Conservation (phyloP, 208 protist genomes). For the Trichomonas gallinae region DNA sequence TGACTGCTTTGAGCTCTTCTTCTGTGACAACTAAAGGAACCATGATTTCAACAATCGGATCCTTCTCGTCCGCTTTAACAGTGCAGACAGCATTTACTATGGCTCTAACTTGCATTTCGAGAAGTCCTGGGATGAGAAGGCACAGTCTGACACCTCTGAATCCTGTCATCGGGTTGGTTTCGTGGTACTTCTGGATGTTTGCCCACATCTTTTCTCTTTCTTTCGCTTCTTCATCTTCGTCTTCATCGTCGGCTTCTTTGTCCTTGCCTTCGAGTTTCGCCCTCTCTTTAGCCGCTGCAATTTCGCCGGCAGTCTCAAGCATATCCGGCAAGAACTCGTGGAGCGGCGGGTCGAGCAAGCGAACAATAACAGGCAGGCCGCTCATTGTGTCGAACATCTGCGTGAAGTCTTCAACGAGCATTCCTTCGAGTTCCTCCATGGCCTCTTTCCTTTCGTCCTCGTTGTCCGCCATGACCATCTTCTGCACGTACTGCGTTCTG, state of each 20-base stretch:
- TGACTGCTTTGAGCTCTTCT: neutral
- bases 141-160: slow-evolving; percentile 71
- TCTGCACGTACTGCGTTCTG: neutral
- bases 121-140: slow-evolving; percentile 73
- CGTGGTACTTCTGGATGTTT: slow-evolving; percentile 34
- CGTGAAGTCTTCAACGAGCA: neutral
- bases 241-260: slow-evolving; percentile 55
- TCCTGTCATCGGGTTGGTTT: slow-evolving; percentile 82
- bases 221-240: slow-evolving; percentile 50
- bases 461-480: neutral
- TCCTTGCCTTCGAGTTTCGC: slow-evolving; percentile 52
- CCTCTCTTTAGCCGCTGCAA: slow-evolving; percentile 36
- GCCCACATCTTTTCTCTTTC: neutral
- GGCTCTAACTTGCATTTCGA: slow-evolving; percentile 67
- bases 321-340: slow-evolving; percentile 78
- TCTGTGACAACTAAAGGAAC: neutral
- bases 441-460: neutral
- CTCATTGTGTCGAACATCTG: slow-evolving; percentile 66
- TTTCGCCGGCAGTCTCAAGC: slow-evolving; percentile 48
- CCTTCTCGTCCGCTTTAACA: neutral
- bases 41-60: neutral
- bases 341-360: slow-evolving; percentile 76
- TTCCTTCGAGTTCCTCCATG: neutral
- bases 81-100: neutral
- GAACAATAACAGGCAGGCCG: slow-evolving; percentile 64